A percentile compares a stretch with the other conserved stretches of the same genome.
These are phyloP conservation scores for Phalaenopsis aphrodite DNA, from an alignment of 106 monocot genomes.

Conservation along the genomic window DNA sequence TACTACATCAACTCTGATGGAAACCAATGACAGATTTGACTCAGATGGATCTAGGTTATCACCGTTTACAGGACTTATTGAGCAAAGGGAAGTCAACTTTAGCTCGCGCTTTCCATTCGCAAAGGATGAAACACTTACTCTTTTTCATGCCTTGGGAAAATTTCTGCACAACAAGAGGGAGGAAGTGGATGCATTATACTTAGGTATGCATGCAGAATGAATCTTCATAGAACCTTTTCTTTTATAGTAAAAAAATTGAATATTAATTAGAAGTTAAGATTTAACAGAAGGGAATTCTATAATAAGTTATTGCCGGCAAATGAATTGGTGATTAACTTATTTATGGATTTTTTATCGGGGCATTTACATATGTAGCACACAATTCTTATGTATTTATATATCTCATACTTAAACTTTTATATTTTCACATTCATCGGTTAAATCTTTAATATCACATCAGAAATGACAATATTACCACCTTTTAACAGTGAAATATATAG, in stretches of 20 bases:
- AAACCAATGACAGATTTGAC: slow-evolving; percentile 7
- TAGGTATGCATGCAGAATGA: slow-evolving; percentile 28
- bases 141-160: slow-evolving; percentile 96
- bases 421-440: too few species aligned
- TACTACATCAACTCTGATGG: slow-evolving; percentile 9
- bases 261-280: not conserved
- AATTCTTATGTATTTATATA: too few species aligned
- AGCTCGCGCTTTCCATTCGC: slow-evolving; percentile 33
- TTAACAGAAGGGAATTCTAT: not conserved
- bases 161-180: slow-evolving; percentile 97
- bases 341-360: not conserved
- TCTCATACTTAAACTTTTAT: too few species aligned
- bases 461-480: too few species aligned
- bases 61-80: slow-evolving; percentile 10
- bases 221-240: not conserved
- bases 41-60: slow-evolving; percentile 5
- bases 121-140: slow-evolving; percentile 73
- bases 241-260: not conserved
- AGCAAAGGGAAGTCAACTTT: not conserved
- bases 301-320: not conserved
- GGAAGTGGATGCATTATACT: slow-evolving; percentile 12
- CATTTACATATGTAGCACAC: too few species aligned
- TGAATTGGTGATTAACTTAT: not conserved
- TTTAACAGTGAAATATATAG: too few species aligned
- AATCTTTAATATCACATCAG: too few species aligned